These are phyloP conservation scores for Nannochloropsis oceanica DNA, from an alignment of 108 stramenopile genomes.

Conservation along the genomic window DNA sequence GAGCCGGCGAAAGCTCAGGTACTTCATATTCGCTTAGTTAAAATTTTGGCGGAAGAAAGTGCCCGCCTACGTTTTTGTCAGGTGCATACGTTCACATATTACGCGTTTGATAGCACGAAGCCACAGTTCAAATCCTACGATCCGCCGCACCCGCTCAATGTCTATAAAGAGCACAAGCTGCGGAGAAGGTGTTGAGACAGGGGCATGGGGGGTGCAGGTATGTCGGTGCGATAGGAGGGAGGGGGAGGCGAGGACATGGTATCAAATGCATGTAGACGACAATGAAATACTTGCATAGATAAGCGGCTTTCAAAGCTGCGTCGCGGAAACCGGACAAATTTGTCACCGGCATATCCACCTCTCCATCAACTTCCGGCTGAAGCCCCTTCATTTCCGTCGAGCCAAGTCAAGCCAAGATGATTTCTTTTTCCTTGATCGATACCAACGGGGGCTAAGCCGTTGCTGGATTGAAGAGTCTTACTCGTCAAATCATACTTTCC, in stretches of 20 bases:
- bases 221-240: background rate
- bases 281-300: background rate
- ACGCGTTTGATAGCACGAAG: background rate
- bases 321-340: too few relatives aligned
- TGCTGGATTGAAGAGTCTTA: too few relatives aligned
- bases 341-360: too few relatives aligned
- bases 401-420: too few relatives aligned
- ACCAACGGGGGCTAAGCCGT: too few relatives aligned
- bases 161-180: background rate
- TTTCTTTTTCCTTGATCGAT: too few relatives aligned
- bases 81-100: background rate
- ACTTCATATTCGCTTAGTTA: background rate
- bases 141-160: background rate
- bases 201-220: background rate
- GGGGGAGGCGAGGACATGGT: background rate
- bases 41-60: background rate
- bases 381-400: too few relatives aligned
- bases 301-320: too few relatives aligned
- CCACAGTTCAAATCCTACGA: background rate
- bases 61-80: background rate
- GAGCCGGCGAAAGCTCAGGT: background rate
- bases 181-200: background rate
- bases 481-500: too few relatives aligned
- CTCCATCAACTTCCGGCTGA: too few relatives aligned
- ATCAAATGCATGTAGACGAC: too few relatives aligned